Evolutionary conservation across 2,329 filamentous ascomycete species (phyloP).

Genomic region (Mollisiaceae sp.): DNA sequence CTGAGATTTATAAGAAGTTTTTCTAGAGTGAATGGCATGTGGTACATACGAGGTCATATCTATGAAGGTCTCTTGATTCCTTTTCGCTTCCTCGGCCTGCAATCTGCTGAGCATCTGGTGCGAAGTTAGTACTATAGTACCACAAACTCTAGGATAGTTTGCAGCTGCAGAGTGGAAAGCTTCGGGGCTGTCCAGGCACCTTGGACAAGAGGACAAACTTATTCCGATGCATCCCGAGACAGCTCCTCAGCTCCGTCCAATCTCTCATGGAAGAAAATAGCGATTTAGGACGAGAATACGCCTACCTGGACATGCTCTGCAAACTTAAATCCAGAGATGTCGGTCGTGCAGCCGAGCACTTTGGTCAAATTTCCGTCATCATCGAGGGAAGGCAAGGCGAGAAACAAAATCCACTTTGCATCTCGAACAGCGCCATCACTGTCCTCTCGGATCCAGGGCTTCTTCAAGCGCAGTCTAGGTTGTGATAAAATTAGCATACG

Average conservation of each 20-base stretch:
- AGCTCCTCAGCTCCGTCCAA: no score
- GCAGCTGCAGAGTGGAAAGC: no score
- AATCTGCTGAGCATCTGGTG: conserved; percentile 73
- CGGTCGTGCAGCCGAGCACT: conserved; percentile 72
- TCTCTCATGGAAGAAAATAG: no score
- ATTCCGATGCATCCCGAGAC: no score
- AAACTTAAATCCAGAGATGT: conserved; percentile 84
- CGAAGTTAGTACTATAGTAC: no score
- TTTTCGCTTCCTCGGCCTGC: conserved; percentile 80
- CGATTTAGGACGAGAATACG: no score
- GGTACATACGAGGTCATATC: conserved; percentile 61
- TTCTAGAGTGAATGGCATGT: conserved; percentile 3
- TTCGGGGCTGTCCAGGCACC: no score
- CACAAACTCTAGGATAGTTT: no score
- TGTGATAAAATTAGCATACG: neutral
- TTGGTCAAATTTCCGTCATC: conserved; percentile 67
- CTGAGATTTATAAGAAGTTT: conserved; percentile 7
- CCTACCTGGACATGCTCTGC: conserved; percentile 66
- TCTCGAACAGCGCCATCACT: conserved; percentile 63
- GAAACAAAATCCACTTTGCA: conserved; percentile 69
- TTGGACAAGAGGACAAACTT: no score
- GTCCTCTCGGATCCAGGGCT: conserved; percentile 61
- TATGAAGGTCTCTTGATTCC: conserved; percentile 72
- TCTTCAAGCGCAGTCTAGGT: conserved; percentile 50
- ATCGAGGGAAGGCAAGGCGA: conserved; percentile 67